Evolutionary conservation across 306 rosid species (phyloP), one percentile per base, ranked within the genome.

Genomic region (Senna siamea): DNA sequence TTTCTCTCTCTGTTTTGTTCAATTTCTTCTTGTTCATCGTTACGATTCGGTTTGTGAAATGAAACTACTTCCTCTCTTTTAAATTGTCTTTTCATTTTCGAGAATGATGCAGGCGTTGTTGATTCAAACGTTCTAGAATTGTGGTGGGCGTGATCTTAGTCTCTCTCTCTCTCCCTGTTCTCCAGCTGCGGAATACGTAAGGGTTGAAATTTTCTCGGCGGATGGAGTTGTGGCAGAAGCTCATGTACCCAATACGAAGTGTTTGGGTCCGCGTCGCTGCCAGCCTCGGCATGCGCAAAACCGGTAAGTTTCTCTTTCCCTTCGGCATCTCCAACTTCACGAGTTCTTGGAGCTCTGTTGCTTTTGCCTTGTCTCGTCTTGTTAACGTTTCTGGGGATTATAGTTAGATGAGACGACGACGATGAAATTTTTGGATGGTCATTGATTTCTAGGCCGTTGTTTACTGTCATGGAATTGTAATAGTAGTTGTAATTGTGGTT

Each of bases 221-320:
- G 56, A 84, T 78, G 86, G 78, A 79, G 83, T 90, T 86, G 90
- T 87, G 86, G 89, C 60, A 54, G 28, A 81, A 57, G 77, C 50
- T 86, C 69, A 68, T 68, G 51, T 26, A 53, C 68, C 89, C 87
- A 1, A 28, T 81, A 6, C 77, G 85, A 19, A 76, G 81, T 18
- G 75, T 82, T 30, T 82, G 90, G 86, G 5, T 37, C 52, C 43
- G 83, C 28, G 55, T 89, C 48, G 80, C 89, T 23, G 67, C 75
- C 13, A 83, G 89, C 43, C 40, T 93, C 22, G 56, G 87, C 9
- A 30, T 83, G 44, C 92, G 82, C 63, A 82, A 87, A 79, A 73
- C 72, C 7, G 93, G 97, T 93, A 35, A 34, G 64, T 6, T 23
- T 18, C 14, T 28, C 12, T 5, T 30, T 19, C 12, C 46, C 12